Base-by-base conservation (phyloP, 257 asterid species). In the Nemophila menziesii region DNA sequence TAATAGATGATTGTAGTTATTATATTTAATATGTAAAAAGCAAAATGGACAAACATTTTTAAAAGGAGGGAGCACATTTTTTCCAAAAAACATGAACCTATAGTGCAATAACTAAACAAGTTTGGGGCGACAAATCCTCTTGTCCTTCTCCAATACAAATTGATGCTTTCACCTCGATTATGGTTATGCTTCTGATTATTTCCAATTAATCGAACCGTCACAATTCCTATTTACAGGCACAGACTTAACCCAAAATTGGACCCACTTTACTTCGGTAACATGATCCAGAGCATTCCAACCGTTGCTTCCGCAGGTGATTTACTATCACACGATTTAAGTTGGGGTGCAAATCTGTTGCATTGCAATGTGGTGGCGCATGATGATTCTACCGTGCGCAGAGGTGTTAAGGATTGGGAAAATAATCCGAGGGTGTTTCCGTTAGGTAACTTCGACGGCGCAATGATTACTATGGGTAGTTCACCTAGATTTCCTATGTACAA, bases 401-500 rank as follows among this genome's bases (percentile, higher is more conserved):
- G 90, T 0, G 72, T 89, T 22, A 74, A 73, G 71, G 97, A 74
- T 5, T 83, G 95, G 97, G 92, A 84, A 49, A 66, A 68, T 37
- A 89, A 73, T 33, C 97, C 97, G 0, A 49, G 92, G 55, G 18
- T 89, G 58, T 89, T 89, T 38, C 95, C 97, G 1, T 60, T 87
- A 1, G 97, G 97, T 8, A 87, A 87, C 43, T 83, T 83, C 23
- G 97, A 87, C 52, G 97, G 97, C 0, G 95, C 97, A 17, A 78
- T 83, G 97, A 75, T 89, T 51, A 89, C 94, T 22, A 83, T 89
- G 93, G 97, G 95, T 19, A 89, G 97, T 33, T 89, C 97, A 20
- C 97, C 97, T 4, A 78, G 97, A 55, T 89, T 87, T 63, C 97
- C 97, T 1, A 89, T 89, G 97, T 89, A 89, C 43, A 82, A 84